phyloP scores from a whole-genome alignment of 352 stramenopile species.

The Globisporangium recalcitrans region DNA sequence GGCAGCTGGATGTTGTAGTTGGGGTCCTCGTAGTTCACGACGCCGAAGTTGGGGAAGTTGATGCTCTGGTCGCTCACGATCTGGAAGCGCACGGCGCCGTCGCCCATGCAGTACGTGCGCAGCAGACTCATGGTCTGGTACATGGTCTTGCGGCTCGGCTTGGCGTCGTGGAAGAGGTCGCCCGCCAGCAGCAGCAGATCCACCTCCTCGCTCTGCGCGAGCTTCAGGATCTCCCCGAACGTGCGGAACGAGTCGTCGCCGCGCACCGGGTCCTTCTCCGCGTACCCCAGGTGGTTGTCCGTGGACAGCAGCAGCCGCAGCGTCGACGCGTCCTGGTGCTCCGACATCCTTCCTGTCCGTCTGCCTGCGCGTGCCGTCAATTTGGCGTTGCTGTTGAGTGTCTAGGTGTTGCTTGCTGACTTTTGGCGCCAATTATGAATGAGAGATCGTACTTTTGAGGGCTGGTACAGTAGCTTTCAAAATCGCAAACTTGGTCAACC shows the following conservation, averaged over 20 bases:
- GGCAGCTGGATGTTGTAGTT: conserved; percentile 94
- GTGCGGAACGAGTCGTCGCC: conserved; percentile 90
- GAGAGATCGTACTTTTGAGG: neutral
- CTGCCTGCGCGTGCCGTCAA: neutral
- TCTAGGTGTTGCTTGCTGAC: no score
- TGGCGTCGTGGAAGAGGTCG: conserved; percentile 99
- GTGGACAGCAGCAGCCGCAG: conserved; percentile 93
- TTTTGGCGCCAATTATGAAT: conserved; percentile 3
- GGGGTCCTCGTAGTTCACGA: conserved; percentile 97
- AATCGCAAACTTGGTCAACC: neutral
- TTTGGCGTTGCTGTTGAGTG: neutral
- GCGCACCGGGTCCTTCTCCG: conserved; percentile 94
- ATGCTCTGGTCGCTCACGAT: conserved; percentile 89
- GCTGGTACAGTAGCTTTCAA: neutral
- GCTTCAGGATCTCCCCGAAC: conserved; percentile 84
- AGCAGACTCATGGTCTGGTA: conserved; percentile 97
- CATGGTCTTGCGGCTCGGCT: conserved; percentile 93
- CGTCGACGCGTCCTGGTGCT: conserved; percentile 34
- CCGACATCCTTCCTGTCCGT: neutral
- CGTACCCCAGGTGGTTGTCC: conserved; percentile 98
- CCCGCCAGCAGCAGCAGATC: conserved; percentile 94
- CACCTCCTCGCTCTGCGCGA: conserved; percentile 61
- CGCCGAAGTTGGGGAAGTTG: conserved; percentile 87
- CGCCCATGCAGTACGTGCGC: conserved; percentile 92
- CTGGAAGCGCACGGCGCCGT: conserved; percentile 79